These are phyloP conservation scores for Galerina sulciceps DNA, from an alignment of 768 basidiomycete genomes.

Conservation along the genomic window DNA sequence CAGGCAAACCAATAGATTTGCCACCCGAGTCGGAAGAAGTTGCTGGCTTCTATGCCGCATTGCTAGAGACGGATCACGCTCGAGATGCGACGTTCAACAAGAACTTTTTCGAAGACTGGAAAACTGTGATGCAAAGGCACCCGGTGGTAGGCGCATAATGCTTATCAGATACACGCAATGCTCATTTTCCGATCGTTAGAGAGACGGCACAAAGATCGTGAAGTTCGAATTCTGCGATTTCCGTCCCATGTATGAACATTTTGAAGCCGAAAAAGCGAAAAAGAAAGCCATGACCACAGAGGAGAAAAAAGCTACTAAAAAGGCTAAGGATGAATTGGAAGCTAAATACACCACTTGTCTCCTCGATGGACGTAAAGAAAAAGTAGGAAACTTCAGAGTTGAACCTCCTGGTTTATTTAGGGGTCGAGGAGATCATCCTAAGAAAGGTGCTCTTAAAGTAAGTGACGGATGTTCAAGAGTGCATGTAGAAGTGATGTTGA, in stretches of 20 bases:
- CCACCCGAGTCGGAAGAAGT: constrained; percentile 93
- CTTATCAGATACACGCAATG: neutral
- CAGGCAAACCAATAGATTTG: constrained; percentile 81
- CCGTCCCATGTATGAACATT: constrained; percentile 90
- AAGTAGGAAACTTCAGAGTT: constrained; percentile 96
- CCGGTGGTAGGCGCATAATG: constrained; percentile 71
- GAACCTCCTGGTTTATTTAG: constrained; percentile 99
- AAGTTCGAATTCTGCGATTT: constrained; percentile 89
- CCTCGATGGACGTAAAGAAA: constrained; percentile 97
- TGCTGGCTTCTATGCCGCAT: constrained; percentile 92
- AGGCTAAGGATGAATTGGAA: constrained; percentile 82
- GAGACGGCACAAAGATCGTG: constrained; percentile 74
- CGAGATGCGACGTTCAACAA: constrained; percentile 86
- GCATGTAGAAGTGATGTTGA: constrained; percentile 6
- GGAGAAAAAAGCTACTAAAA: constrained; percentile 93
- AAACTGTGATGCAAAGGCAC: constrained; percentile 71
- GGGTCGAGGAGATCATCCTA: constrained; percentile 98
- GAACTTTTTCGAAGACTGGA: constrained; percentile 96
- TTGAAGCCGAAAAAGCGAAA: constrained; percentile 90
- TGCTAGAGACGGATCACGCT: constrained; percentile 92
- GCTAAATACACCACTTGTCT: constrained; percentile 82
- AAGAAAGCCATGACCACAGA: constrained; percentile 85
- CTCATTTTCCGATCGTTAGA: constrained; percentile 40
- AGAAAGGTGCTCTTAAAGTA: constrained; percentile 95
- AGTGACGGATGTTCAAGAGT: constrained; percentile 19